phyloP scores from a whole-genome alignment of 108 stramenopile species.

The Discostella stelligeroides region DNA sequence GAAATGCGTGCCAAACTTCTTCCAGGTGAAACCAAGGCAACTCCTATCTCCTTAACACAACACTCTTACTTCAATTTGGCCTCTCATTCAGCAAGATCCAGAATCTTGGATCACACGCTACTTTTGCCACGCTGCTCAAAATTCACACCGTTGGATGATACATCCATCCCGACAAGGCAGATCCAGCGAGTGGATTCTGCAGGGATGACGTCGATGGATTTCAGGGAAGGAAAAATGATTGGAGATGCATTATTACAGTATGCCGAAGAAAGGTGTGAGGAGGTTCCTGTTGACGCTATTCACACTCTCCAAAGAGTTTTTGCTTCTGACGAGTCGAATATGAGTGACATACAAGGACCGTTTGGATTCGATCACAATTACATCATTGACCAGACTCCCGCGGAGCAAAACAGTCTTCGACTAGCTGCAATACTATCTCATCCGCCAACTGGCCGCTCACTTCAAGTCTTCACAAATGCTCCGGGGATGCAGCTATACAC shows the following conservation, averaged over 20 bases:
- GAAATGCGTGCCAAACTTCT: conserved; percentile 58
- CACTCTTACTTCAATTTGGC: conserved; percentile 90
- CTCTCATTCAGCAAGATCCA: conserved; percentile 34
- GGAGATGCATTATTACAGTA: conserved; percentile 55
- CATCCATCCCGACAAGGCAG: conserved; percentile 73
- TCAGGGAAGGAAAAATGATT: conserved; percentile 33
- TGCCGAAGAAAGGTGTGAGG: conserved; percentile 36
- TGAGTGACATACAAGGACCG: conserved; percentile 25
- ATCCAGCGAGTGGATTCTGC: conserved; percentile 53
- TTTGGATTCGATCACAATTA: conserved; percentile 90
- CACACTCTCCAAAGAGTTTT: conserved; percentile 22
- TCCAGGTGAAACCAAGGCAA: conserved; percentile 48
- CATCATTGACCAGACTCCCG: conserved; percentile 34
- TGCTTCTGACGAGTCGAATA: not conserved
- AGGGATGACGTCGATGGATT: conserved; percentile 55
- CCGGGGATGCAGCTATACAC: conserved; percentile 92
- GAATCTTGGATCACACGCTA: conserved; percentile 73
- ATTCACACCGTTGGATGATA: conserved; percentile 72
- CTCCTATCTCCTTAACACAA: conserved; percentile 79
- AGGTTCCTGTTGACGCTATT: conserved; percentile 17
- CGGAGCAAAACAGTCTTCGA: conserved; percentile 15
- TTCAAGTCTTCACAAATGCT: conserved; percentile 65
- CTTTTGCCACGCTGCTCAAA: conserved; percentile 51
- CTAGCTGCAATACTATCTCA: conserved; percentile 41
- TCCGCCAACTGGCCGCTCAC: conserved; percentile 39